Base-by-base conservation (phyloP, 495 filamentous ascomycete genomes). In the Lophiostoma macrostomum region DNA sequence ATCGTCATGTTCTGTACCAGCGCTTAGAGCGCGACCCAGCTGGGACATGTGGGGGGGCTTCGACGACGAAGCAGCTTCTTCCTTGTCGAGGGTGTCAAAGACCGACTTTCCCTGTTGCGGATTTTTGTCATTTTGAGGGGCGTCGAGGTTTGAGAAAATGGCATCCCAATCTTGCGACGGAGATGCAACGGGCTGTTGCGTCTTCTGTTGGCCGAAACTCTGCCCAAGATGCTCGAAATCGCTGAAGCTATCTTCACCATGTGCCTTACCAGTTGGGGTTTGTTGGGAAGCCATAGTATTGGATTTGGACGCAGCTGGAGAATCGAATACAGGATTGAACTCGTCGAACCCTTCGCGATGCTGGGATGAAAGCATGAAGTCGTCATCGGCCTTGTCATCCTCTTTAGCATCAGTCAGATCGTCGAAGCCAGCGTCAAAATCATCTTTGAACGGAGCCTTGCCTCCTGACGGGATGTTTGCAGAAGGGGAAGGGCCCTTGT, bases 331-430 rank as follows among this genome's bases (percentile, higher is more conserved):
- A 31, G 80, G 80, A 61, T 83, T 85, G 71, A 94, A 95, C 53
- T 93, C 90, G 14, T 72, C 64, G 16, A 71, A 69, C 24, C 69
- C 71, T 54, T 78, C 77, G 14, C 65, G 63, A 23, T 69, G 65
- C 1, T 69, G 67, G 14, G 65, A 60, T 31, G 53, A 49, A 40
- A 70, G 52, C 28, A 66, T 64, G 55, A 73, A 71, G 28, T 89
- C 85, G 57, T 87, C 83, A n/a, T 72, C 71, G 13, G 61, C 69
- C 31, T 80, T 76, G 5, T 87, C 87, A n/a, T 90, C 88, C 65
- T 97, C 93, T 56, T 91, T 90, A 16, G 88, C 88, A 57, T 96
- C 90, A 48, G 86, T 80, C 11, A 97, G 78, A 50, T 88, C 91
- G 50, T 84, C 88, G 64, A 98, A 98, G 30, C 88, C 90, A 34